These are phyloP conservation scores for Phascolomyces articulosus DNA, from an alignment of 371 early-diverging fungal genomes.

Conservation along the genomic window DNA sequence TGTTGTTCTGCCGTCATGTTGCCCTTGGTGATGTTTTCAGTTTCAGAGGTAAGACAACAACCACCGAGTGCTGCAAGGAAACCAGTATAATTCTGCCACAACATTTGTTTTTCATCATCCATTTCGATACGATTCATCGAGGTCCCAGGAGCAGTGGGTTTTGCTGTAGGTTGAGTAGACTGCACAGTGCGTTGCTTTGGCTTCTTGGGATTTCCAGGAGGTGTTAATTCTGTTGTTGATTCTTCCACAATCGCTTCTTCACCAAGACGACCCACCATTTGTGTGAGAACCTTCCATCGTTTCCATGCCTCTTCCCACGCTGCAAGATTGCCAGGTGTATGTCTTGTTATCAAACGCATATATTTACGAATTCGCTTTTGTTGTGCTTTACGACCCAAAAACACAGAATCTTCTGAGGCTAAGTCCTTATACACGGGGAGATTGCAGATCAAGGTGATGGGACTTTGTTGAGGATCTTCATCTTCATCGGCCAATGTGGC, in stretches of 20 bases:
- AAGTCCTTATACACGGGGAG: slow-evolving; percentile 71
- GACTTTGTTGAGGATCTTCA: slow-evolving; percentile 50
- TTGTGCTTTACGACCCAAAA: slow-evolving; percentile 72
- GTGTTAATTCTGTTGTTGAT: neutral
- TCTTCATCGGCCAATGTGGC: slow-evolving; percentile 59
- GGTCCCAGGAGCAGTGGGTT: slow-evolving; percentile 11
- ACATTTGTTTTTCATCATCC: slow-evolving; percentile 46
- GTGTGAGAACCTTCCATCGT: slow-evolving; percentile 70
- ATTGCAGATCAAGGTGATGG: slow-evolving; percentile 68
- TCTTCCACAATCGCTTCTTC: slow-evolving; percentile 40
- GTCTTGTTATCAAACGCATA: slow-evolving; percentile 65
- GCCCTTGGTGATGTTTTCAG: slow-evolving; percentile 9
- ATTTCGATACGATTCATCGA: slow-evolving; percentile 25
- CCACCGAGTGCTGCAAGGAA: slow-evolving; percentile 75
- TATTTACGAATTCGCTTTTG: slow-evolving; percentile 79
- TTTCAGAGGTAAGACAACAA: slow-evolving; percentile 49
- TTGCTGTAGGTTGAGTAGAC: neutral
- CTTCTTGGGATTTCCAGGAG: neutral
- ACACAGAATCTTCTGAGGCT: slow-evolving; percentile 53
- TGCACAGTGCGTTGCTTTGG: neutral
- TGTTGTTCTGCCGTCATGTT: neutral
- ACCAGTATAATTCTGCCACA: slow-evolving; percentile 75
- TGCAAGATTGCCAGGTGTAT: slow-evolving; percentile 76
- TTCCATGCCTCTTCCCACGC: slow-evolving; percentile 87
- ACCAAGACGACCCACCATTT: slow-evolving; percentile 39